A percentile compares a stretch with the other conserved stretches of the same genome.
Evolutionary conservation across 805 yeast species (phyloP).

Genomic region (Saturnispora silvae): DNA sequence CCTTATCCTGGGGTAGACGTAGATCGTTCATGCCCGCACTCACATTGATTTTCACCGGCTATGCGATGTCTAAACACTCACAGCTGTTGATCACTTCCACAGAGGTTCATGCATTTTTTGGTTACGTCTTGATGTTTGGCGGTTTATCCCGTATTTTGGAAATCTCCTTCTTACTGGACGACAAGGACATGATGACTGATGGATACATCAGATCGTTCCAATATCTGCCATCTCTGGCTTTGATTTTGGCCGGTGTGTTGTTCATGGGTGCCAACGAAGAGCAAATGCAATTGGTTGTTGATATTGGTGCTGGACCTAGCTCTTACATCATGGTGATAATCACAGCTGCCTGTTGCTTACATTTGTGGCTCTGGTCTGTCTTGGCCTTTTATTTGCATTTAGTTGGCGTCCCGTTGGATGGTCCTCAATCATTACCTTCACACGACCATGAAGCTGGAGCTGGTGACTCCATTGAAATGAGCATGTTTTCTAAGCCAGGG

Average conservation of each 20-base stretch:
- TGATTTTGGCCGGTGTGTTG: slow-evolving; percentile 66
- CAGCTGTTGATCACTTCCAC: slow-evolving; percentile 73
- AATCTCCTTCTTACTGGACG: slow-evolving; percentile 65
- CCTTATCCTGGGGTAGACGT: slow-evolving; percentile 53
- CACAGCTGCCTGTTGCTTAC: slow-evolving; percentile 64
- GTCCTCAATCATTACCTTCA: slow-evolving; percentile 6
- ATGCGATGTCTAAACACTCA: slow-evolving; percentile 86
- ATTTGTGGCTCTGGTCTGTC: slow-evolving; percentile 53
- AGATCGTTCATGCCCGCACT: slow-evolving; percentile 75
- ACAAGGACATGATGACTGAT: slow-evolving; percentile 32
- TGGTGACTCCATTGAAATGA: slow-evolving; percentile 9
- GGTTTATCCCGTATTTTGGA: slow-evolving; percentile 72
- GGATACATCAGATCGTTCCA: slow-evolving; percentile 62
- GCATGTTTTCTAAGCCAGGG: slow-evolving; percentile 4
- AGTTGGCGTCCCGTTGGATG: slow-evolving; percentile 18
- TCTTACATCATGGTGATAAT: slow-evolving; percentile 65
- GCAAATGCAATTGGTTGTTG: slow-evolving; percentile 59
- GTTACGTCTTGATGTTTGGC: slow-evolving; percentile 66
- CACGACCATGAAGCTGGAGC: not conserved
- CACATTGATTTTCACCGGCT: slow-evolving; percentile 79
- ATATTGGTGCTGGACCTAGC: slow-evolving; percentile 74
- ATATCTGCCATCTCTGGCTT: slow-evolving; percentile 72
- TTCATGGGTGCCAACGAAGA: slow-evolving; percentile 94
- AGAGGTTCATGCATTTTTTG: slow-evolving; percentile 81
- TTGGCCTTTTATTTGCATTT: slow-evolving; percentile 46